Percentiles rank a stretch among this genome's conserved stretches.
These are phyloP conservation scores for Xylaria multiplex DNA, from an alignment of 2,329 filamentous ascomycete genomes.

Conservation along the genomic window DNA sequence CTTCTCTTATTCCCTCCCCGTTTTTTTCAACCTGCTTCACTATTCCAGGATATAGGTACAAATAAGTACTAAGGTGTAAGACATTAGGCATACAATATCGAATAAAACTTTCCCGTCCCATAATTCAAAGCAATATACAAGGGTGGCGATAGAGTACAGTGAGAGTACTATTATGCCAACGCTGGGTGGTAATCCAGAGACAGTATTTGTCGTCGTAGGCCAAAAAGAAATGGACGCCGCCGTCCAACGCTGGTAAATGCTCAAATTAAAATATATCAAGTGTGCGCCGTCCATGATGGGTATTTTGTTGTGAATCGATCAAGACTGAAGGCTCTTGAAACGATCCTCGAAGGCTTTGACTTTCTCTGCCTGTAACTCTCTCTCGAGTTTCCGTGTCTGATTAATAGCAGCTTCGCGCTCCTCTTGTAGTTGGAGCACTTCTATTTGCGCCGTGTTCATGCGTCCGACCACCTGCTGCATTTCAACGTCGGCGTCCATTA, in stretches of 20 bases:
- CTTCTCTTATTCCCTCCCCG: neutral
- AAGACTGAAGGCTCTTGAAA: slow-evolving; percentile 50
- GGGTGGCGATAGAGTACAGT: slow-evolving; percentile 22
- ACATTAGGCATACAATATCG: slow-evolving; percentile 35
- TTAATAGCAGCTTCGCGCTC: slow-evolving; percentile 78
- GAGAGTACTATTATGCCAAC: slow-evolving; percentile 26
- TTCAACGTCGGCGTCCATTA: slow-evolving; percentile 78
- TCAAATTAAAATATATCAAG: slow-evolving; percentile 28
- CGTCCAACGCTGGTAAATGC: slow-evolving; percentile 37
- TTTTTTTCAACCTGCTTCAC: slow-evolving; percentile 16
- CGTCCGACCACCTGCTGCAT: slow-evolving; percentile 85
- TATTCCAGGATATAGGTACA: slow-evolving; percentile 36
- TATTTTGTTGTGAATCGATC: slow-evolving; percentile 11
- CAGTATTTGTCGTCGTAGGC: slow-evolving; percentile 21
- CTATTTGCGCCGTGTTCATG: slow-evolving; percentile 85
- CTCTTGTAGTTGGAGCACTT: slow-evolving; percentile 81
- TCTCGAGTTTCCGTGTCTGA: slow-evolving; percentile 75
- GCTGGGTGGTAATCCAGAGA: slow-evolving; percentile 28
- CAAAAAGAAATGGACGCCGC: slow-evolving; percentile 30
- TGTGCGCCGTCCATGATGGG: slow-evolving; percentile 27
- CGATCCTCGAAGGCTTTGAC: slow-evolving; percentile 61
- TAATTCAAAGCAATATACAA: slow-evolving; percentile 35
- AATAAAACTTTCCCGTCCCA: slow-evolving; percentile 28
- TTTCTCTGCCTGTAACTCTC: slow-evolving; percentile 71
- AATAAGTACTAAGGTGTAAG: slow-evolving; percentile 35